Evolutionary conservation across 78 protist genomes (phyloP).

Genomic region (Dictyostelium discoideum): DNA sequence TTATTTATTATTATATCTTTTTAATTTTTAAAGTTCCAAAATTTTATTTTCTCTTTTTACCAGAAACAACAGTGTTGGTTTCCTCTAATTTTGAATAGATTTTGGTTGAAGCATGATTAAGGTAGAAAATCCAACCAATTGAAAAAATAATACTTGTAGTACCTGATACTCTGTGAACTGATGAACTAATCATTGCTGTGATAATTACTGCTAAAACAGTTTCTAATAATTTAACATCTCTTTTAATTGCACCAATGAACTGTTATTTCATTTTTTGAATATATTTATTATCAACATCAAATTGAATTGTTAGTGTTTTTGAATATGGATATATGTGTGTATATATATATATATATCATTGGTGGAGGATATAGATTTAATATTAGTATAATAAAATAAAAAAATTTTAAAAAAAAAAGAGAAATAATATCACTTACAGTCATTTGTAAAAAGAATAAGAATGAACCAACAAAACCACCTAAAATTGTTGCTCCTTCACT

Average conservation of each 20-base stretch:
- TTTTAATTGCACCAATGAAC: constrained; percentile 61
- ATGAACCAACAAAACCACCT: constrained; percentile 73
- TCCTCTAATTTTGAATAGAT: not conserved
- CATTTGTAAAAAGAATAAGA: constrained; percentile 54
- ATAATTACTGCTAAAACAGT: not conserved
- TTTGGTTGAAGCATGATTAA: not conserved
- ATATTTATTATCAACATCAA: too few relatives aligned
- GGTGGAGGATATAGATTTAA: not conserved
- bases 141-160: constrained; percentile 30
- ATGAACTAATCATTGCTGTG: constrained; percentile 19
- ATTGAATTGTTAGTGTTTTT: too few relatives aligned
- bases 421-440: not conserved
- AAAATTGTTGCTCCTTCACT: constrained; percentile 17
- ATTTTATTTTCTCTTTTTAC: not conserved
- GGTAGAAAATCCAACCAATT: constrained; percentile 11
- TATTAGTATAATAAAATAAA: not conserved
- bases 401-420: not conserved
- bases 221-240: constrained; percentile 39
- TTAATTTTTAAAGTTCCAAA: not conserved
- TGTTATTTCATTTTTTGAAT: not conserved
- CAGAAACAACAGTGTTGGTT: not conserved
- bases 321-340: too few relatives aligned
- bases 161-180: constrained; percentile 71
- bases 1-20: not conserved
- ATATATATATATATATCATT: too few relatives aligned